Evolutionary conservation across 2,329 filamentous ascomycete genomes (phyloP), one percentile per base, ranked within the genome.

Genomic region (Sarocladium oryzae): DNA sequence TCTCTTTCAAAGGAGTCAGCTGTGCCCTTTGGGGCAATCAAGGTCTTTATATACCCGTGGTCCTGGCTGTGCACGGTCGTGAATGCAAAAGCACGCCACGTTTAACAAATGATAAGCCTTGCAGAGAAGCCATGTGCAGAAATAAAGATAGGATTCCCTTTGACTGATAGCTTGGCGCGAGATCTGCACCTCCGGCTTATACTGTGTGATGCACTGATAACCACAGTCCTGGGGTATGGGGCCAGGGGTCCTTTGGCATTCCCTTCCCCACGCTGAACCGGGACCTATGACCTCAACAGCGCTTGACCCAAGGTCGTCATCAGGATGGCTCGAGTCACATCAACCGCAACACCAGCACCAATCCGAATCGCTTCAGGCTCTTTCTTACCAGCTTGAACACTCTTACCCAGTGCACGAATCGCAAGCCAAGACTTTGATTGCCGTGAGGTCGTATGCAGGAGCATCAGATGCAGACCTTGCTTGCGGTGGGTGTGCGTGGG

Each of bases 81-180:
- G 6, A 13, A 16, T 40, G 21, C 36, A 40, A 40, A 13, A 20
- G 23, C 40, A 28, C 40, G 40, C 40, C 40, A 26, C 23, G 15
- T 43, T 16, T 28, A 20, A 23, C 21, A 16, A 33, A 33, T 11
- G 43, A 48, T 48, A 48, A 48, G 43, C 26, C 5, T 33, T 48
- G 15, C 16, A 20, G 16, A 48, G 43, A 48, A n/a, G n/a, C n/a
- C n/a, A n/a, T n/a, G n/a, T 48, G 33, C 26, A 32, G 15, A 16
- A 48, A 16, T n/a, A 33, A 21, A 30, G 28, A 33, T 33, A 21
- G 23, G 5, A 15, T 43, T 16, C n/a, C 28, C n/a, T 32, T 21
- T 48, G 16, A 33, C 24, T 48, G 43, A 48, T 48, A 48, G 43
- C 43, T 48, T 48, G 43, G 43, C 43, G 43, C 33, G 43, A 48